phyloP scores from a whole-genome alignment of 2,329 filamentous ascomycete species.

The Diaporthe longicolla region DNA sequence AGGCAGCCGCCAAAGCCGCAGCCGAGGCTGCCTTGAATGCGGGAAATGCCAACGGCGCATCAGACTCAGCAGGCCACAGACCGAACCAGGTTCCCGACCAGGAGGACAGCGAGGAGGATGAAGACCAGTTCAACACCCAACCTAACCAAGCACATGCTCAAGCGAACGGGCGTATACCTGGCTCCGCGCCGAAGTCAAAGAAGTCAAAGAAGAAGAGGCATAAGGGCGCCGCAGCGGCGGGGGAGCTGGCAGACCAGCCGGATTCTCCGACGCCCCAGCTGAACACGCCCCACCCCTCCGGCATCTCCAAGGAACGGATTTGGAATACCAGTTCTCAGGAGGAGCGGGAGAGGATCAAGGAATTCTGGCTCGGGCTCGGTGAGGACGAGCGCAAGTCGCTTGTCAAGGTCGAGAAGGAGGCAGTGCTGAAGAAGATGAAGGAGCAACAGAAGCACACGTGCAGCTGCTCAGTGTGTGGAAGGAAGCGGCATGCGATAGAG shows the following conservation, averaged over 20 bases:
- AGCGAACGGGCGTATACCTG: conserved; percentile 50
- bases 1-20: conserved; percentile 80
- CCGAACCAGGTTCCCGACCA: conserved; percentile 62
- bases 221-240: conserved; percentile 55
- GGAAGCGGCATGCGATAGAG: conserved; percentile 96
- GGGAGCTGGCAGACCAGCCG: conserved; percentile 50
- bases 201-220: conserved; percentile 82
- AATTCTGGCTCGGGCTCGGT: conserved; percentile 95
- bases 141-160: conserved; percentile 55
- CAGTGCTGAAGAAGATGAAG: conserved; percentile 99
- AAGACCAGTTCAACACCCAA: conserved; percentile 57
- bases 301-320: conserved; percentile 84
- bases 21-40: conserved; percentile 58
- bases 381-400: conserved; percentile 95
- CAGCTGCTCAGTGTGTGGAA: conserved; percentile 96
- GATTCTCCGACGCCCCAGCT: conserved; percentile 46
- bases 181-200: conserved; percentile 60
- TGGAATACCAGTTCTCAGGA: conserved; percentile 97
- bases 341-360: conserved; percentile 96
- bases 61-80: conserved; percentile 50
- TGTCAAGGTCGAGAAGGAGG: conserved; percentile 98
- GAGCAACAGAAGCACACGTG: conserved; percentile 99
- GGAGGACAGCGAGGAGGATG: conserved; percentile 69
- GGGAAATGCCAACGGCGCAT: conserved; percentile 57
- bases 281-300: conserved; percentile 54